Percentiles rank a stretch among this genome's conserved stretches.
These are phyloP conservation scores for Podila clonocystis DNA, from an alignment of 192 early-diverging fungal species.

Conservation along the genomic window DNA sequence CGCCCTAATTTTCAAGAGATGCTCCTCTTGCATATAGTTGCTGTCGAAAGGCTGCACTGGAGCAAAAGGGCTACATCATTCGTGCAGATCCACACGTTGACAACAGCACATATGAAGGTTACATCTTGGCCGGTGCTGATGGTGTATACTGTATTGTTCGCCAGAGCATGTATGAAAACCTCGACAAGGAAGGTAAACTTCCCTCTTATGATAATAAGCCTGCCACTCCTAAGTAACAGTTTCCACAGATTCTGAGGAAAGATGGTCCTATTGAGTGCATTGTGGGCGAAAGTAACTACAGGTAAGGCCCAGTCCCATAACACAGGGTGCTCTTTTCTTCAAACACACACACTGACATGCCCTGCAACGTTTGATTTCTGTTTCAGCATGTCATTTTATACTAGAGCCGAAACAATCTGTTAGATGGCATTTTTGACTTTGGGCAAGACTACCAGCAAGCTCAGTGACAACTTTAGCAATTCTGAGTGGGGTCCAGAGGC, in stretches of 20 bases:
- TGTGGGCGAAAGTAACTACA: not conserved
- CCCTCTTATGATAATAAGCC: not conserved
- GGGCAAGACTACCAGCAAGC: not conserved
- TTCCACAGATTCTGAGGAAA: not conserved
- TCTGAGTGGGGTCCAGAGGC: slow-evolving; percentile 29
- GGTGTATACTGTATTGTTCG: slow-evolving; percentile 3
- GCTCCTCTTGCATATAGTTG: not conserved
- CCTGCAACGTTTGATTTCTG: not conserved
- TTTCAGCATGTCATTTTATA: not conserved
- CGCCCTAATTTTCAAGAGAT: not conserved
- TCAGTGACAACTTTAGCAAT: slow-evolving; percentile 1
- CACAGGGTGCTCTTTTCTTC: too few species aligned
- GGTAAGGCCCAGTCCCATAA: not conserved
- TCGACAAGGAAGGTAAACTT: not conserved
- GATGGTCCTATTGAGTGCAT: not conserved
- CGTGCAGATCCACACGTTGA: not conserved
- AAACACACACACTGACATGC: too few species aligned
- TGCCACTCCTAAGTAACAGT: too few species aligned
- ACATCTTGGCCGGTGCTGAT: not conserved
- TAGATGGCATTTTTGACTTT: not conserved
- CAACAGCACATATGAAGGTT: not conserved
- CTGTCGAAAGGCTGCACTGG: not conserved
- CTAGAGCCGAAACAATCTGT: not conserved
- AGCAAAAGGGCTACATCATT: not conserved
- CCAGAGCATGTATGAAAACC: not conserved